phyloP scores from a whole-genome alignment of 345 rosid species.

The Gossypium mustelinum region DNA sequence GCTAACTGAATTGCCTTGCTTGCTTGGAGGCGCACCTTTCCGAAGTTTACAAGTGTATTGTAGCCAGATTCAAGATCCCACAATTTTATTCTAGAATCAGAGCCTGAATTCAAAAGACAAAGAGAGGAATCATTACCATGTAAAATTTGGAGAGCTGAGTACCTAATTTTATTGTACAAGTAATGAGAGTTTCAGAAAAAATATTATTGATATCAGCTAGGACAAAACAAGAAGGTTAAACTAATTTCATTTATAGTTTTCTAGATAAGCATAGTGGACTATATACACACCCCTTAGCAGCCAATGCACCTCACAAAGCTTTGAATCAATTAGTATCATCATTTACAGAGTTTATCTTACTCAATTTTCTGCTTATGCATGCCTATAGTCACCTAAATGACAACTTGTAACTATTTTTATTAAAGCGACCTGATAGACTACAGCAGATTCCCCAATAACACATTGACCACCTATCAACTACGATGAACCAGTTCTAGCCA shows the following conservation, averaged over 20 bases:
- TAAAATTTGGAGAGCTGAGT: not conserved
- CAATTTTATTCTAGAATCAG: slow-evolving; percentile 88
- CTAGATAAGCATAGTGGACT: not conserved
- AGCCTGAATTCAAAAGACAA: slow-evolving; percentile 46
- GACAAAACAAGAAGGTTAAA: not conserved
- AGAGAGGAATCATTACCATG: not conserved
- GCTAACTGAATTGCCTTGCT: slow-evolving; percentile 71
- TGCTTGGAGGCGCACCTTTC: slow-evolving; percentile 75
- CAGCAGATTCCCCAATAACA: not conserved
- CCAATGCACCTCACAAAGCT: not conserved
- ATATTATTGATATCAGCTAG: too few relatives aligned
- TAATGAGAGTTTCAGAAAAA: not conserved
- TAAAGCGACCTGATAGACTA: not conserved
- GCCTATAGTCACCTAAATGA: not conserved
- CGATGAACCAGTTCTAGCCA: not conserved
- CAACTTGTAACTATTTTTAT: slow-evolving; percentile 1
- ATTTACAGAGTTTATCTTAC: not conserved
- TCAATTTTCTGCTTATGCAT: slow-evolving; percentile 3
- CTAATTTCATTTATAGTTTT: not conserved
- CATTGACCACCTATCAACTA: not conserved
- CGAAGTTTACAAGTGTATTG: slow-evolving; percentile 90
- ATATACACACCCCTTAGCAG: not conserved
- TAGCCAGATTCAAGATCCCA: slow-evolving; percentile 93
- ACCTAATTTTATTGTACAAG: not conserved
- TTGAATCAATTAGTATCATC: slow-evolving; percentile 1